Evolutionary conservation across 2,329 filamentous ascomycete species (phyloP).

Genomic region (Cephalotrichum gorgonifer): DNA sequence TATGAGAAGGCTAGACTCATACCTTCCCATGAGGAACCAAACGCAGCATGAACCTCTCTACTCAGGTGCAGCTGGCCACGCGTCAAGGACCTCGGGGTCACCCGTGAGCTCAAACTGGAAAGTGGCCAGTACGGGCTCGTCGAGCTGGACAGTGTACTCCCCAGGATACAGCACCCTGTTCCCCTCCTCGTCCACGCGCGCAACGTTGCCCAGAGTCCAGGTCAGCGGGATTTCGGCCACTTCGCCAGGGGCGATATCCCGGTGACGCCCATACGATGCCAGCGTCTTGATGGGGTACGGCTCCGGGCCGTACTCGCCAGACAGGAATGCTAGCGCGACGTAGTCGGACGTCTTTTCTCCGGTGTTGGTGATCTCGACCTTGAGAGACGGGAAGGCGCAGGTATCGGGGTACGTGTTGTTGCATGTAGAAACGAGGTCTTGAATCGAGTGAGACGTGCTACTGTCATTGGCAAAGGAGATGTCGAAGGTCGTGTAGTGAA

Average conservation of each 20-base stretch:
- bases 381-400: constrained; percentile 24
- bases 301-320: constrained; percentile 30
- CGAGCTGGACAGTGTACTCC: constrained; percentile 34
- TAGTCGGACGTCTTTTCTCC: constrained; percentile 38
- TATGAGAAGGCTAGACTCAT: no score
- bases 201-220: constrained; percentile 36
- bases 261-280: constrained; percentile 34
- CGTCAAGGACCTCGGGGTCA: constrained; percentile 26
- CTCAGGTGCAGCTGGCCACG: constrained; percentile 11
- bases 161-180: constrained; percentile 43
- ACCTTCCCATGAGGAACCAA: no score
- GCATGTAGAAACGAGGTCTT: constrained; percentile 20
- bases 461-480: constrained; percentile 7
- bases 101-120: constrained; percentile 36
- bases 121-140: constrained; percentile 27
- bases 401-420: constrained; percentile 27
- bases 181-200: constrained; percentile 36
- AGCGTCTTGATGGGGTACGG: constrained; percentile 43
- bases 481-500: constrained; percentile 48
- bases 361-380: constrained; percentile 31
- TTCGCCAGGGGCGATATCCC: constrained; percentile 21
- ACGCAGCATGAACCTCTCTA: no score
- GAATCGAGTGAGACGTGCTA: constrained; percentile 15
- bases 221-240: constrained; percentile 22
- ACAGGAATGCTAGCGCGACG: constrained; percentile 38